These are phyloP conservation scores for Zoysia japonica DNA, from an alignment of 176 grass and related monocot species.

Conservation along the genomic window DNA sequence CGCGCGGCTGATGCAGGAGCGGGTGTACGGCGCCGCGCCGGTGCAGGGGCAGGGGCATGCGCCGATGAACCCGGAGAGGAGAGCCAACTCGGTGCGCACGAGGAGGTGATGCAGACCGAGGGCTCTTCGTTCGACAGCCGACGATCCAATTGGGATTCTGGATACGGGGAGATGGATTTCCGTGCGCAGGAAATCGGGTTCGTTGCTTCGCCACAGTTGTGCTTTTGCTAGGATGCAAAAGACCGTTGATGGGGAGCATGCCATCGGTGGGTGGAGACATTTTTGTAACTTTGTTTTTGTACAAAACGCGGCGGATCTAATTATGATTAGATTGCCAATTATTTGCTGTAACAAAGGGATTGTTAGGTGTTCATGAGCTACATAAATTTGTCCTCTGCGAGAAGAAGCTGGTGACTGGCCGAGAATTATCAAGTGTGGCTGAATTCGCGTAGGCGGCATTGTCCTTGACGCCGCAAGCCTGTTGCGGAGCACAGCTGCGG, in stretches of 20 bases:
- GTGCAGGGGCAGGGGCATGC: conserved; percentile 30
- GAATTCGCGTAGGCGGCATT: neutral
- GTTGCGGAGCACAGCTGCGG: neutral
- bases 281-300: conserved; percentile 17
- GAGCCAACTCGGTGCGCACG: conserved; percentile 43
- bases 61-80: conserved; percentile 38
- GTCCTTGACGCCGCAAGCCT: neutral
- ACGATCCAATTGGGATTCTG: neutral
- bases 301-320: neutral
- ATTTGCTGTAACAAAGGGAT: neutral
- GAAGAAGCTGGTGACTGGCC: neutral
- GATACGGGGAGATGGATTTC: too few species aligned
- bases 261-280: neutral
- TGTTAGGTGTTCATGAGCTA: neutral
- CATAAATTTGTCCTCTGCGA: neutral
- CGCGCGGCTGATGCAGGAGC: conserved; percentile 56
- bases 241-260: neutral
- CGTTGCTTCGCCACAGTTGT: conserved; percentile 11
- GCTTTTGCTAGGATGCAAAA: neutral
- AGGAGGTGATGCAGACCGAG: conserved; percentile 11
- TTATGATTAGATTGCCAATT: neutral
- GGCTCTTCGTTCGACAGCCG: neutral
- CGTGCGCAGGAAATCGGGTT: conserved; percentile 11
- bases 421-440: neutral
- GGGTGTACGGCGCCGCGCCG: conserved; percentile 45